Conservation (phyloP, 805 yeast species). For the Teunomyces lycoperdinae region DNA sequence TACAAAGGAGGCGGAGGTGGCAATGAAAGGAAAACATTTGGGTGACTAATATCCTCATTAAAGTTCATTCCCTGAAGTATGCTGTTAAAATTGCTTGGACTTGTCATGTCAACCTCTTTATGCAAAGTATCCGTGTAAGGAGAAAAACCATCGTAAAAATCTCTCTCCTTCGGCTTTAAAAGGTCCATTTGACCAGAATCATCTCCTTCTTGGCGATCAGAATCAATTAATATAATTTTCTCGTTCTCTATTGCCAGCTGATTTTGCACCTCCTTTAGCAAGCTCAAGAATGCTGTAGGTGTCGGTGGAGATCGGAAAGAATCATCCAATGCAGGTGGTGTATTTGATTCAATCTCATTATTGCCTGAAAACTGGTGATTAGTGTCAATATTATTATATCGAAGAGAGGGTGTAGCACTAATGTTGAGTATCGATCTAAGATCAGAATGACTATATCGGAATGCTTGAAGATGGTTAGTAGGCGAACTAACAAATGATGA, state of each 20-base stretch:
- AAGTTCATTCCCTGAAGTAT: background rate
- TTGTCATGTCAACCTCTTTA: background rate
- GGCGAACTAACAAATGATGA: background rate
- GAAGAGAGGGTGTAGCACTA: background rate
- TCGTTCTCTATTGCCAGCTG: background rate
- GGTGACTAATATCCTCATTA: conserved; percentile 7
- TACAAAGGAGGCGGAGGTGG: conserved; percentile 22
- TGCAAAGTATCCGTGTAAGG: background rate
- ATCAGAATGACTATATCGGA: conserved; percentile 11
- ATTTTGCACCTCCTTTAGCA: background rate
- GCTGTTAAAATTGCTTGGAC: background rate
- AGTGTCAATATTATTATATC: background rate
- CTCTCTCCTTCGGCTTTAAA: background rate
- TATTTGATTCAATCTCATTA: background rate
- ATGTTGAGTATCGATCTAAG: conserved; percentile 8
- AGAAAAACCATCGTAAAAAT: background rate
- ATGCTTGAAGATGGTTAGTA: conserved; percentile 3
- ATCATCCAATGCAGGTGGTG: background rate
- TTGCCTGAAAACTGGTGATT: background rate
- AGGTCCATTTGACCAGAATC: background rate
- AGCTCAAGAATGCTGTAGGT: background rate
- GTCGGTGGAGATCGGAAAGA: background rate
- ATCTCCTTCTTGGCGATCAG: background rate
- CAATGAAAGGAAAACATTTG: conserved; percentile 23
- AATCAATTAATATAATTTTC: background rate